Evolutionary conservation across 805 yeast genomes (phyloP).

Genomic region (Lipomyces yamadae): DNA sequence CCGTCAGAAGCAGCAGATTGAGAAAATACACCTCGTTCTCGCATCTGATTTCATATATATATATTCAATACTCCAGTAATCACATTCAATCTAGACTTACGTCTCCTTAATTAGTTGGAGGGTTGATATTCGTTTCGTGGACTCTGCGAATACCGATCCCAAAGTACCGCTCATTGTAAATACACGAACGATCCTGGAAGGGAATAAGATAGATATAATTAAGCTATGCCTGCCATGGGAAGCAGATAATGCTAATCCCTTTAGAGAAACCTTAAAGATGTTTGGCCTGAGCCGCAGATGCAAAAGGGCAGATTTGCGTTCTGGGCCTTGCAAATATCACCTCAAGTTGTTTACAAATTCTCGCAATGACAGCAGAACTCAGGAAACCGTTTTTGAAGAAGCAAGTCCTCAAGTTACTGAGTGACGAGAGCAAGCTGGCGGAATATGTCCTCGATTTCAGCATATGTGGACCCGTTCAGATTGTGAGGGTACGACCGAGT

Average conservation of each 20-base stretch:
- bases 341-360: neutral
- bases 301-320: too few relatives aligned
- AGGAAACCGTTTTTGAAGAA: slow-evolving; percentile 21
- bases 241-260: too few relatives aligned
- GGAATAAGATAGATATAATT: too few relatives aligned
- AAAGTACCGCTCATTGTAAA: neutral
- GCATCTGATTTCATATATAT: neutral
- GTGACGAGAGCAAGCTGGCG: neutral
- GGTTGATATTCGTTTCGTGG: neutral
- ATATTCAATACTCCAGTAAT: neutral
- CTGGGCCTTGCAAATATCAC: too few relatives aligned
- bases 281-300: too few relatives aligned
- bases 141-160: neutral
- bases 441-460: slow-evolving; percentile 8
- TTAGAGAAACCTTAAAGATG: too few relatives aligned
- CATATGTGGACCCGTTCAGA: slow-evolving; percentile 5
- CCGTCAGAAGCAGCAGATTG: neutral
- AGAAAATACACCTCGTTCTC: slow-evolving; percentile 1
- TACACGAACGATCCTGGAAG: neutral
- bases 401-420: slow-evolving; percentile 6
- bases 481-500: slow-evolving; percentile 20
- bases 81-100: neutral
- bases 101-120: slow-evolving; percentile 1
- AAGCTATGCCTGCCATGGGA: too few relatives aligned
- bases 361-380: slow-evolving; percentile 22